A percentile compares a stretch with the other conserved stretches of the same genome.
These are phyloP conservation scores for Jaltomata sinuosa DNA, from an alignment of 257 asterid genomes.

Conservation along the genomic window DNA sequence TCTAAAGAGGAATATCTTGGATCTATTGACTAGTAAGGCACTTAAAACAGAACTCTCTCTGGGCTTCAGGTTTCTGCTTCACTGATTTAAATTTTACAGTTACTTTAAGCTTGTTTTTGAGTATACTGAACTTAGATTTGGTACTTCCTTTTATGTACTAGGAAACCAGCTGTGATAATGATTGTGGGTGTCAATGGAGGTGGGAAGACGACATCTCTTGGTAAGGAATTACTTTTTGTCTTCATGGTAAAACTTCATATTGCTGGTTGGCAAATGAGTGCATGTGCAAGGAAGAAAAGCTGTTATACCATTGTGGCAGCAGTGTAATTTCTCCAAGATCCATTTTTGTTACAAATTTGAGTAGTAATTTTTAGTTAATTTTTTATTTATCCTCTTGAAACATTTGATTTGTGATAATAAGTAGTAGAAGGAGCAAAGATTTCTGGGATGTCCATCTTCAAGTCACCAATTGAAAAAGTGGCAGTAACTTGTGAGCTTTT, in stretches of 20 bases:
- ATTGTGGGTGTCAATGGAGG: slow-evolving; percentile 99
- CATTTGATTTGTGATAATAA: background rate
- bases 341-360: background rate
- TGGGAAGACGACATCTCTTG: slow-evolving; percentile 95
- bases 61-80: slow-evolving; percentile 68
- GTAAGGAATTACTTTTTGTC: slow-evolving; percentile 31
- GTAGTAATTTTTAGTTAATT: background rate
- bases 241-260: background rate
- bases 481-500: background rate
- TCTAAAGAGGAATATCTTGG: slow-evolving; percentile 64
- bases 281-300: background rate
- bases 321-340: background rate
- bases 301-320: background rate
- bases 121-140: background rate
- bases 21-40: slow-evolving; percentile 67
- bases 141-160: slow-evolving; percentile 23
- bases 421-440: background rate
- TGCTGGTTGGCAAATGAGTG: background rate
- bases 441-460: background rate
- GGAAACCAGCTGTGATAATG: slow-evolving; percentile 96
- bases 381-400: background rate
- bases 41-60: slow-evolving; percentile 79
- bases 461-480: background rate
- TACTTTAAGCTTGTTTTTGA: background rate
- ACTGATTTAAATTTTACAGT: background rate